Conservation (phyloP, 2,329 filamentous ascomycete genomes). For the Grosmannia huntii region DNA sequence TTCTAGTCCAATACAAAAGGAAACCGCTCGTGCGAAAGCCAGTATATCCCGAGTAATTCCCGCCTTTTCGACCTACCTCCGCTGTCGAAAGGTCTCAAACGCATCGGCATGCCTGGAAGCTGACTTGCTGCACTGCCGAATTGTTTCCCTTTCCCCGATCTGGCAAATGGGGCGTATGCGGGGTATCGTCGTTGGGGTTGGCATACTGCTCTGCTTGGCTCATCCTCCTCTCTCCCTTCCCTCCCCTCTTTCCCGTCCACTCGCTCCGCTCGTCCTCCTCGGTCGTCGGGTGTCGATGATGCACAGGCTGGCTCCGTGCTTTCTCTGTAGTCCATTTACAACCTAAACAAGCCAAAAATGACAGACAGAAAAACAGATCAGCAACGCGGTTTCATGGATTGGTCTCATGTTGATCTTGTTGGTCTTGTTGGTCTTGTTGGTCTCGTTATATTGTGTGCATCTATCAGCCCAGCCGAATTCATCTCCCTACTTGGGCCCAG, state of each 20-base stretch:
- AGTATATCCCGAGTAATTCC: background rate
- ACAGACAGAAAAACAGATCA: conserved; percentile 14
- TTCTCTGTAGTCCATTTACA: conserved; percentile 13
- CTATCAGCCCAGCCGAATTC: conserved; percentile 4
- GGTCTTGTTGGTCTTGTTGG: conserved; percentile 4
- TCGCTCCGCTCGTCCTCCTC: background rate
- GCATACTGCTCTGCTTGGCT: background rate
- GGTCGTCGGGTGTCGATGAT: background rate
- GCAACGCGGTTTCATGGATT: conserved; percentile 8
- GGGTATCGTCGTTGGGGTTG: background rate
- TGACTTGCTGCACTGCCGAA: background rate
- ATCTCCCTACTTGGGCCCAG: background rate
- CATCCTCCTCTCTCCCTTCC: background rate
- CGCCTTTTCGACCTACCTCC: background rate
- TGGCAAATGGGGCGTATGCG: background rate
- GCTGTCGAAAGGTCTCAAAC: background rate
- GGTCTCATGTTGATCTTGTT: background rate
- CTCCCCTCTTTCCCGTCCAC: background rate
- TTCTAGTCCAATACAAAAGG: background rate
- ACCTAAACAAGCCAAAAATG: conserved; percentile 14
- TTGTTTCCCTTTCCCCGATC: background rate
- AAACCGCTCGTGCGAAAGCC: background rate
- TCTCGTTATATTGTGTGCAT: conserved; percentile 9
- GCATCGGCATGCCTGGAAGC: background rate
- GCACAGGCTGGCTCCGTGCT: background rate